Evolutionary conservation across 2,329 filamentous ascomycete genomes (phyloP).

Genomic region (Acarospora socialis): DNA sequence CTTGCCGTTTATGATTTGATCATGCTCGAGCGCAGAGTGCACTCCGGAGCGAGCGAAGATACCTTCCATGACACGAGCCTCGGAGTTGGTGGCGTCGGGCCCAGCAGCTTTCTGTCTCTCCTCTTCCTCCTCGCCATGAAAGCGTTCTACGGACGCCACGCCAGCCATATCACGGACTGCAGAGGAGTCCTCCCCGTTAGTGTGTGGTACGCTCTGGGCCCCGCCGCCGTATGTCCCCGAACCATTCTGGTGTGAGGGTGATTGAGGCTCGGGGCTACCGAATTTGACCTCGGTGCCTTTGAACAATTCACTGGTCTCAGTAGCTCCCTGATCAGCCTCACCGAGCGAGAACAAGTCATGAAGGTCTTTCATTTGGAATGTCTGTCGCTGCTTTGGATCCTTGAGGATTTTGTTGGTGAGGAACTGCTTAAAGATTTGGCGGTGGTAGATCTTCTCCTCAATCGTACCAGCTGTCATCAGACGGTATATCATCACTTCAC

Average conservation of each 20-base stretch:
- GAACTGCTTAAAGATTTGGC: conserved; percentile 97
- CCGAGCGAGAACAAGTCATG: conserved; percentile 82
- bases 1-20: conserved; percentile 71
- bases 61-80: conserved; percentile 70
- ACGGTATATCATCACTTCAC: conserved; percentile 88
- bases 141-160: conserved; percentile 52
- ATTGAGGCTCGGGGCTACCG: too few relatives aligned
- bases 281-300: conserved; percentile 69
- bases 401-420: conserved; percentile 90
- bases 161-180: conserved; percentile 42
- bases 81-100: conserved; percentile 29
- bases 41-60: conserved; percentile 79
- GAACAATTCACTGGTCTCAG: conserved; percentile 77
- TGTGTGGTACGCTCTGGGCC: too few relatives aligned
- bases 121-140: conserved; percentile 35
- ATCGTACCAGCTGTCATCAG: conserved; percentile 98
- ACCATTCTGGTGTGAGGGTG: neutral
- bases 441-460: conserved; percentile 97
- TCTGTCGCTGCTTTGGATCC: conserved; percentile 84
- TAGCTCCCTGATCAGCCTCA: conserved; percentile 50
- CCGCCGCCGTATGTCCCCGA: neutral
- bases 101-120: conserved; percentile 21
- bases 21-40: conserved; percentile 85
- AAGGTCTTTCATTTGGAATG: conserved; percentile 76
- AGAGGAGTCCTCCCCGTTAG: conserved; percentile 21